These are phyloP conservation scores for Thalassia testudinum DNA, from an alignment of 116 monocot species.

Conservation along the genomic window DNA sequence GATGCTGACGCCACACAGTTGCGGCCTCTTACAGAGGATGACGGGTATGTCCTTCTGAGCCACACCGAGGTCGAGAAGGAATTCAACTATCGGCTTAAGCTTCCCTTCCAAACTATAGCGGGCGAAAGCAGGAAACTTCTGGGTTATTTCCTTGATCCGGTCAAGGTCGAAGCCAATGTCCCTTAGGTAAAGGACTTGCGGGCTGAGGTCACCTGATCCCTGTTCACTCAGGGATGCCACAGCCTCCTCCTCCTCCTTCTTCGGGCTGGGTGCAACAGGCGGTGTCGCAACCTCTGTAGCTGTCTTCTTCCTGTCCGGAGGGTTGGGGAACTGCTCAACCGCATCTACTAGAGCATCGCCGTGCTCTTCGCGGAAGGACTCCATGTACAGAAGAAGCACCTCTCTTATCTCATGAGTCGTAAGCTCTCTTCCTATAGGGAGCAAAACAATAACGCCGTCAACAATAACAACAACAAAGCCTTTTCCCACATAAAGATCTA, in stretches of 20 bases:
- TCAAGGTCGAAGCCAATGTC: slow-evolving; percentile 71
- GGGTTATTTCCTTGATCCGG: slow-evolving; percentile 45
- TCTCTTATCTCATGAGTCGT: slow-evolving; percentile 87
- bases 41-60: slow-evolving; percentile 42
- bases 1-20: slow-evolving; percentile 85
- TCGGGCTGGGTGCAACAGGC: slow-evolving; percentile 10
- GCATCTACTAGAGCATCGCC: slow-evolving; percentile 43
- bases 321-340: slow-evolving; percentile 66
- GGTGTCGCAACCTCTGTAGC: slow-evolving; percentile 5
- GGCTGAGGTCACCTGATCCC: slow-evolving; percentile 33
- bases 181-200: slow-evolving; percentile 55
- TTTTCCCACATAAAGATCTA: background rate
- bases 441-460: background rate
- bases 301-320: slow-evolving; percentile 24
- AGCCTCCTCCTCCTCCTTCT: slow-evolving; percentile 61
- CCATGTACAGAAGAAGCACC: slow-evolving; percentile 56
- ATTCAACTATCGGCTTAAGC: no score
- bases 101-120: slow-evolving; percentile 81
- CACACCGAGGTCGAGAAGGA: slow-evolving; percentile 76
- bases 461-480: background rate
- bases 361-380: slow-evolving; percentile 56
- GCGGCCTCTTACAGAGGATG: slow-evolving; percentile 75
- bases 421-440: slow-evolving; percentile 70
- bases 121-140: slow-evolving; percentile 65
- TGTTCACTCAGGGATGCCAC: slow-evolving; percentile 41